Base-by-base conservation (phyloP, 129 eudicot genomes). In the Dittrichia graveolens region DNA sequence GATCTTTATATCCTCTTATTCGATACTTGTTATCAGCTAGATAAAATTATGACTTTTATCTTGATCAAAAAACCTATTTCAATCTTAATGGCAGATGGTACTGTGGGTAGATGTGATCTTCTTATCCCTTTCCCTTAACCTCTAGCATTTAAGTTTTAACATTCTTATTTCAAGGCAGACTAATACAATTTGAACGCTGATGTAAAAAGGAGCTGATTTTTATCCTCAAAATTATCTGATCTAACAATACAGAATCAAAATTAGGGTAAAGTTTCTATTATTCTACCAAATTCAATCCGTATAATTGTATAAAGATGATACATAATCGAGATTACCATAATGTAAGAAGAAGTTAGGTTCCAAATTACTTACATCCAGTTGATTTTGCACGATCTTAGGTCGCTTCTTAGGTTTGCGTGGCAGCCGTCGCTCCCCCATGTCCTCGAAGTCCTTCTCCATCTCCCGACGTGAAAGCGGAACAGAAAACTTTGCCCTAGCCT, bases 371-470 rank as follows among this genome's bases (percentile, higher is more conserved):
- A 93, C 98, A 79, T 93, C 96, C 67, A 93, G 57, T 65, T 78
- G 78, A 50, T 80, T 89, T 65, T 89, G 98, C 39, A 93, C 72
- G 45, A n/a, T 43, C 75, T 59, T 83, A 5, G 95, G 79, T 9
- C 96, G 73, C 66, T 92, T 92, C 78, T 80, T 87, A 2, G 96
- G 96, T 46, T 90, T 65, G 7, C 95, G 84, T 0, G 88, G 87
- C 46, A 87, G 80, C 45, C 84, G 69, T 31, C 77, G 75, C 2
- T 88, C 88, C 4, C 84, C 83, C 67, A 93, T 80, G 7, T 70
- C 85, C 54, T 76, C 58, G 67, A 87, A 93, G 74, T 93, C 98
- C 63, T 85, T 85, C 77, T 87, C 98, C 79, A 93, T 93, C 72
- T 89, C 95, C 39, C 78, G 61, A 15, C 82, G 83, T 1, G 95